These are phyloP conservation scores for Tetraselmis striata DNA, from an alignment of 139 green algal genomes.

Conservation along the genomic window DNA sequence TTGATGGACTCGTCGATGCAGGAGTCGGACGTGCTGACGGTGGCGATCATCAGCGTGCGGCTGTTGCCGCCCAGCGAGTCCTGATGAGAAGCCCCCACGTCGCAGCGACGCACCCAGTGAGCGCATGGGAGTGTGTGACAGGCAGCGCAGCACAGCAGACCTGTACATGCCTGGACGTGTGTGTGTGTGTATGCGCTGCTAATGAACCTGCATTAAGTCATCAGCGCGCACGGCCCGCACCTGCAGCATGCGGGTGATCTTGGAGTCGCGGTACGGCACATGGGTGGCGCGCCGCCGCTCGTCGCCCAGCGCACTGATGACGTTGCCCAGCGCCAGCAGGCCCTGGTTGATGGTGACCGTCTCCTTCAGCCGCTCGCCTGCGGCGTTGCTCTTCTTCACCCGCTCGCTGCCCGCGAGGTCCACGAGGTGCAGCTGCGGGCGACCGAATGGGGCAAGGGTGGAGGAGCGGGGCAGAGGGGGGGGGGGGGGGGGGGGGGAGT, in stretches of 20 bases:
- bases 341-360: conserved; percentile 24
- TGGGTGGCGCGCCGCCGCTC: conserved; percentile 12
- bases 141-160: no score
- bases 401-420: conserved; percentile 45
- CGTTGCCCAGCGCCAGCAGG: conserved; percentile 49
- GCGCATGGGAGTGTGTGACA: no score
- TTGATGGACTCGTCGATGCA: conserved; percentile 10
- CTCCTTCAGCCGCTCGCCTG: not conserved
- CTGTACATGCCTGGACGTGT: no score
- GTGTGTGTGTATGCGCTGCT: no score
- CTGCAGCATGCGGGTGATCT: conserved; percentile 30
- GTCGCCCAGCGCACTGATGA: conserved; percentile 51
- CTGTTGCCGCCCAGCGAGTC: conserved; percentile 11
- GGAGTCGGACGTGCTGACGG: conserved; percentile 3
- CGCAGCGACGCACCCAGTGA: no score
- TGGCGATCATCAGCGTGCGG: conserved; percentile 9
- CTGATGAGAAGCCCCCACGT: conserved; percentile 11
- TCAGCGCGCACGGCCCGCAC: no score
- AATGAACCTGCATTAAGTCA: no score
- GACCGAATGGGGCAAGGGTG: no score
- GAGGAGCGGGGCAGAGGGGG: no score
- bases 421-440: conserved; percentile 41
- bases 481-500: no score
- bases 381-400: conserved; percentile 22
- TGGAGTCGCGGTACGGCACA: conserved; percentile 16